Evolutionary conservation across 1,284 basidiomycete genomes (phyloP).

Genomic region (Malassezia furfur): DNA sequence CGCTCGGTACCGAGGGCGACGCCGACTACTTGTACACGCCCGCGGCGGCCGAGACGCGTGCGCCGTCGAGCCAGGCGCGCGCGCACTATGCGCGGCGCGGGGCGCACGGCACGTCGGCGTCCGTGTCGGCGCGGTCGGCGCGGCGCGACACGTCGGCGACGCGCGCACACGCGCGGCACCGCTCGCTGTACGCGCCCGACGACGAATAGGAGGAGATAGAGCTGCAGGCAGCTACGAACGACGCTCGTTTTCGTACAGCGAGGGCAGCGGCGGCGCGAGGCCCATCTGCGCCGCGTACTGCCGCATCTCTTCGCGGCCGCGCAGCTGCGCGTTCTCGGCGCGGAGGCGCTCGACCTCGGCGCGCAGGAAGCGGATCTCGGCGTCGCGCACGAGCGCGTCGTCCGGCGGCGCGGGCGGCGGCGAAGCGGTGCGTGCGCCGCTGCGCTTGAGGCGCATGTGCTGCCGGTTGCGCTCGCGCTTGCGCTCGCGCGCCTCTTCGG

Average conservation of each 20-base stretch:
- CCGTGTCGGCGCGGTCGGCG: too few relatives aligned
- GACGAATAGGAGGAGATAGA: too few relatives aligned
- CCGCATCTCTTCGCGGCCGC: conserved; percentile 27
- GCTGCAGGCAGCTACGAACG: too few relatives aligned
- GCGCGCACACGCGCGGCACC: too few relatives aligned
- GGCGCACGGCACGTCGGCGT: not conserved
- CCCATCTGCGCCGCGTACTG: conserved; percentile 14
- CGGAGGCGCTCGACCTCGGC: conserved; percentile 30
- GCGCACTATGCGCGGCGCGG: not conserved
- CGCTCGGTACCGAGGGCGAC: not conserved
- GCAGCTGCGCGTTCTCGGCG: conserved; percentile 33
- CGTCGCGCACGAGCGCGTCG: conserved; percentile 24
- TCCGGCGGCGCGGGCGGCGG: conserved; percentile 18
- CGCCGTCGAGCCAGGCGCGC: not conserved
- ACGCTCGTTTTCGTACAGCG: too few relatives aligned
- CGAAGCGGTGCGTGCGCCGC: conserved; percentile 17
- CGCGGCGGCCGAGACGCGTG: not conserved
- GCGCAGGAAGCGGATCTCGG: conserved; percentile 31
- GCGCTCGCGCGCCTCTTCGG: conserved; percentile 14
- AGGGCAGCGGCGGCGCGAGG: not conserved
- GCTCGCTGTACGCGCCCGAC: too few relatives aligned
- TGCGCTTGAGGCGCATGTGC: conserved; percentile 15
- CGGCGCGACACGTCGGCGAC: too few relatives aligned
- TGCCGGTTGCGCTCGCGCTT: conserved; percentile 15
- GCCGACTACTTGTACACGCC: not conserved